Base-by-base conservation (phyloP, 306 rosid genomes). In the Gastrolobium villosum region DNA sequence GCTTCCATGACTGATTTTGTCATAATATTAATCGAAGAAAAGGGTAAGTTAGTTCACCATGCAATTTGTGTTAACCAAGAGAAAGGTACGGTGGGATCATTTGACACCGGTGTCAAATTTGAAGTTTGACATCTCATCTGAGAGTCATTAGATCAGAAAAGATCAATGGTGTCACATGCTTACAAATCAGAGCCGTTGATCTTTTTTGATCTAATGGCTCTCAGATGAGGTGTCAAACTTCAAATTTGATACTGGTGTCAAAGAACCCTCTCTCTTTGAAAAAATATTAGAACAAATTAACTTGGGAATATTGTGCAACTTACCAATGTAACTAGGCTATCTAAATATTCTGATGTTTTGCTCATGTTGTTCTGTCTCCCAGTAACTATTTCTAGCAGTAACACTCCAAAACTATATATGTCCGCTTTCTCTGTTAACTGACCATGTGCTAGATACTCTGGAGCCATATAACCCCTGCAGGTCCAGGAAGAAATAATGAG, bases 371-470 rank as follows among this genome's bases (percentile, higher is more conserved):
- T 90, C 82, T 77, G 91, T 70, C 80, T 74, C 14, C 97, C 96
- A 0, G 84, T 69, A 61, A 90, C 84, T 15, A 82, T 87, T 77
- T 92, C 96, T 69, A 92, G 55, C 53, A 92, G 45, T 26, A 92
- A 83, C 78, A 89, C 92, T 0, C 97, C 96, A 73, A 87, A 90
- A 64, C 96, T 87, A 41, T 90, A 92, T 54, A 92, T 89, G 55
- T 92, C 97, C 3, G 75, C 94, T 72, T 90, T 92, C 26, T 92
- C 97, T 40, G 97, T 90, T 67, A 90, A 83, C 67, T 87, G 93
- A 62, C 97, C 96, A 64, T 86, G 92, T 35, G 94, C 97, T 84
- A 92, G 84, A 86, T 92, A 92, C 76, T 90, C 97, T 2, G 96
- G 96, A 79, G 97, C 94, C 94, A 92, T 92, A 43, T 92, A 89